Evolutionary conservation across 73 alveolate species (phyloP), one percentile per base, ranked within the genome.

Genomic region (Paramecium bursaria): DNA sequence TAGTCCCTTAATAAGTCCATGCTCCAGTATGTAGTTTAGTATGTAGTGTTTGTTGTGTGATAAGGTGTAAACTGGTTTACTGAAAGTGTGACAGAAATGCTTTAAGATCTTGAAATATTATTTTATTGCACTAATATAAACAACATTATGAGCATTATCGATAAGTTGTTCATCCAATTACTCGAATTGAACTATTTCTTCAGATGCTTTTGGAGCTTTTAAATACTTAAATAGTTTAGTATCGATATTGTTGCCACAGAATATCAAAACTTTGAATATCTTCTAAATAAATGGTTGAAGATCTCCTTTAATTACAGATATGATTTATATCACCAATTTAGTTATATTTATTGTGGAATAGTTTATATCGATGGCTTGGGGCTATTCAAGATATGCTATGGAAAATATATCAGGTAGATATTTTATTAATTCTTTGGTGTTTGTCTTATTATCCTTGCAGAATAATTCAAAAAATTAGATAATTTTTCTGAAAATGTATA

Each of bases 31-130:
- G n/a, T 46, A 42, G 39, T 46, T 79, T 35, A 79, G 46, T 53
- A 79, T 79, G 17, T 49, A 19, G 46, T 53, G 89, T 11, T 79
- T 53, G 54, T 79, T 79, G 2, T 47, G 9, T 26, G 75, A 53
- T 15, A 47, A 31, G 14, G 73, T 15, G 33, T 54, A 22, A 15
- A 57, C 53, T 3, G 82, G 82, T 30, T 13, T 79, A 7, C 33
- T 50, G n/a, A 53, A 33, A 3, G 89, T 19, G 3, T 53, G 29
- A 0, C 85, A 53, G 30, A 79, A 42, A 19, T 46, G 35, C 14
- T 60, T 54, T 19, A 79, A 39, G 39, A 79, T 79, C 31, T 61
- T 79, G 23, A 79, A 79, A 50, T 79, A 79, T 55, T 79, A n/a
- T 22, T 53, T 79, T 30, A 79, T 27, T 19, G 85, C 53, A 11